Base-by-base conservation (phyloP, 2,329 filamentous ascomycete genomes). In the Botrytis cinerea region DNA sequence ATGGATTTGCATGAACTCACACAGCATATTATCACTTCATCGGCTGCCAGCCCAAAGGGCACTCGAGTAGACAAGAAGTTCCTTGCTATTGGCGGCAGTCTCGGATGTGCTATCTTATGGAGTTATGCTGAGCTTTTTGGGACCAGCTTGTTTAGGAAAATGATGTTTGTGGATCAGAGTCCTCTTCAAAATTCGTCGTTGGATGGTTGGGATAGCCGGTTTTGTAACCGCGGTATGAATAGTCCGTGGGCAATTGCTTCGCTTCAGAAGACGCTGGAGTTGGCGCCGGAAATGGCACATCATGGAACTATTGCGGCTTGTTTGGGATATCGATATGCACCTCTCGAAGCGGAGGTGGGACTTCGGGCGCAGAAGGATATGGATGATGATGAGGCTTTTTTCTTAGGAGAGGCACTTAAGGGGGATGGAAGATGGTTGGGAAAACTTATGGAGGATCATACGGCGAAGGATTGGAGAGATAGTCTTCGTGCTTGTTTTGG, bases 361-460 rank as follows among this genome's bases (percentile, higher is more conserved):
- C 0, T 32, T 18, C 22, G 18, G 25, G 18, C 48, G 2, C 66
- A 69, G 48, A 1, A 28, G 6, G 48, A 45, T 25, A 57, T 32
- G 20, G 66, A 69, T 3, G 46, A 68, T 35, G 80, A 81, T 69
- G 78, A 80, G 51, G 62, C 40, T 0, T 81, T 81, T 70, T 81
- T 81, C 70, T 54, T 81, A 0, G 46, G 22, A 2, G 77, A 80
- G 60, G 79, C 80, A 2, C 75, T 80, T 74, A 79, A 80, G 48
- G 78, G 79, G 0, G 66, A 79, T 61, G 64, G 73, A n/a, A 75
- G 73, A 20, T 81, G 79, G 78, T 77, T 78, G 60, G 80, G 79
- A 14, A 77, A 77, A 59, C 68, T 81, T 35, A 81, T 81, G 80
- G 78, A 78, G 7, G 80, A 81, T 73, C 80, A 81, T 63, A 81